Conservation (phyloP, 352 stramenopile genomes). For the Phytophthora tentaculata region DNA sequence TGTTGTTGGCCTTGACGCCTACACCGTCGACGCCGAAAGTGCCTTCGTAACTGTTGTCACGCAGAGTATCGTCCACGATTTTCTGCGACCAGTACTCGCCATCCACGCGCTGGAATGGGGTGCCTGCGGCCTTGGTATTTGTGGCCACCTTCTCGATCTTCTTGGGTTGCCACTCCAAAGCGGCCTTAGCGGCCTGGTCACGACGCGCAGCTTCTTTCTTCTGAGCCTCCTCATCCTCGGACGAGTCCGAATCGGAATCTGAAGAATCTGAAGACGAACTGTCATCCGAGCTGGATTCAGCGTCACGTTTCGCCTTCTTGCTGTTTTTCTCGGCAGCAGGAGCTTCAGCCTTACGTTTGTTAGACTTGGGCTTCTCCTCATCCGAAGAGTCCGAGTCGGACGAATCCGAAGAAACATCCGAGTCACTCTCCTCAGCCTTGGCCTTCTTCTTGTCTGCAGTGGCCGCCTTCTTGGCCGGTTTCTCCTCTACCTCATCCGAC, state of each 20-base stretch:
- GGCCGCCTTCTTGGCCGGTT: constrained; percentile 35
- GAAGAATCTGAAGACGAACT: constrained; percentile 56
- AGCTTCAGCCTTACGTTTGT: constrained; percentile 66
- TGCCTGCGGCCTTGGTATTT: constrained; percentile 86
- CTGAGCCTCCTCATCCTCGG: constrained; percentile 62
- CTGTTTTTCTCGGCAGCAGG: constrained; percentile 33
- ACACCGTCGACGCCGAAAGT: constrained; percentile 97
- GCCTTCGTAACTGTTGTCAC: constrained; percentile 98
- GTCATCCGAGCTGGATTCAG: constrained; percentile 44
- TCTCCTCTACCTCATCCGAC: constrained; percentile 47
- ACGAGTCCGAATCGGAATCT: constrained; percentile 44
- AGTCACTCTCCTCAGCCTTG: constrained; percentile 13
- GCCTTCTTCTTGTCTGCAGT: constrained; percentile 9
- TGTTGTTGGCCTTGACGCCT: constrained; percentile 97
- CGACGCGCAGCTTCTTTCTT: constrained; percentile 82
- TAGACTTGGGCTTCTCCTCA: constrained; percentile 44
- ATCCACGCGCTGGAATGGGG: constrained; percentile 98
- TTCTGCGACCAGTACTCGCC: constrained; percentile 94
- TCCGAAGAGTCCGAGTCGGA: constrained; percentile 34
- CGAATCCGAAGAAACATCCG: too few species aligned
- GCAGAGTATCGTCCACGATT: constrained; percentile 93
- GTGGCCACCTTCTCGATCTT: constrained; percentile 74
- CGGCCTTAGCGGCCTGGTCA: constrained; percentile 84
- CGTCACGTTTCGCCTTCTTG: constrained; percentile 50
- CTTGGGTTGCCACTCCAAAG: constrained; percentile 92